A percentile compares a stretch with the other conserved stretches of the same genome.
Evolutionary conservation across 2,329 filamentous ascomycete genomes (phyloP).

Genomic region (Tolypocladium pustulatum): DNA sequence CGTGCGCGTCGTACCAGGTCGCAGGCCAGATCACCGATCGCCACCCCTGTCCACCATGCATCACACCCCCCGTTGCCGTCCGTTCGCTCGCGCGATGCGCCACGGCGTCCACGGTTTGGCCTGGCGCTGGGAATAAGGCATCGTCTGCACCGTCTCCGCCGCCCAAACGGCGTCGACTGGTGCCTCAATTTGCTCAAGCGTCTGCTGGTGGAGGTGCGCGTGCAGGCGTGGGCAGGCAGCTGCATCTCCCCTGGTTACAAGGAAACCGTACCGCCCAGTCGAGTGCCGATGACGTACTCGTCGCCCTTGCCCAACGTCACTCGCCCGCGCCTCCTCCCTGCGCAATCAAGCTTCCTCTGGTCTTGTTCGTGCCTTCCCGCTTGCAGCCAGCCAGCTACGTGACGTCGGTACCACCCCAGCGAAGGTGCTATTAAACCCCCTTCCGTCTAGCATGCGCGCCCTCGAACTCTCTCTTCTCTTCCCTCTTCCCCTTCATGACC

Average conservation of each 20-base stretch:
- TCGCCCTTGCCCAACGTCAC: conserved; percentile 23
- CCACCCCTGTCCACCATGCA: not conserved
- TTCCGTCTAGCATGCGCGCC: conserved; percentile 1
- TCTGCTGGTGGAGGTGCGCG: not conserved
- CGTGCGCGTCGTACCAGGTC: not conserved
- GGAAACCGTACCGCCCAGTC: not conserved
- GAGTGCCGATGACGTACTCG: conserved; percentile 21
- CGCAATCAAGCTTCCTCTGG: conserved; percentile 9
- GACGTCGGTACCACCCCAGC: not conserved
- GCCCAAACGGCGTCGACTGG: not conserved
- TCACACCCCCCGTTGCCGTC: not conserved
- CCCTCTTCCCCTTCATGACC: conserved; percentile 4
- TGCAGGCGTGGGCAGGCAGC: no score
- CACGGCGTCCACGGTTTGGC: not conserved
- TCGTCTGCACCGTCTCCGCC: not conserved
- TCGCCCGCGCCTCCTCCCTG: conserved; percentile 6
- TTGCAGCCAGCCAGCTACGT: not conserved
- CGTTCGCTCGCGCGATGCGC: not conserved
- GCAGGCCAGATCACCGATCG: not conserved
- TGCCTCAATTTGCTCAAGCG: not conserved
- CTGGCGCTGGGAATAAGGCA: not conserved
- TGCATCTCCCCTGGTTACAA: not conserved
- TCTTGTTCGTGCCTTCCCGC: conserved; percentile 3
- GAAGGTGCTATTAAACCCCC: not conserved
- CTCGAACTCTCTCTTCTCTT: conserved; percentile 3